Conservation (phyloP, 2,329 filamentous ascomycete species). For the Berkeleyomyces rouxiae region DNA sequence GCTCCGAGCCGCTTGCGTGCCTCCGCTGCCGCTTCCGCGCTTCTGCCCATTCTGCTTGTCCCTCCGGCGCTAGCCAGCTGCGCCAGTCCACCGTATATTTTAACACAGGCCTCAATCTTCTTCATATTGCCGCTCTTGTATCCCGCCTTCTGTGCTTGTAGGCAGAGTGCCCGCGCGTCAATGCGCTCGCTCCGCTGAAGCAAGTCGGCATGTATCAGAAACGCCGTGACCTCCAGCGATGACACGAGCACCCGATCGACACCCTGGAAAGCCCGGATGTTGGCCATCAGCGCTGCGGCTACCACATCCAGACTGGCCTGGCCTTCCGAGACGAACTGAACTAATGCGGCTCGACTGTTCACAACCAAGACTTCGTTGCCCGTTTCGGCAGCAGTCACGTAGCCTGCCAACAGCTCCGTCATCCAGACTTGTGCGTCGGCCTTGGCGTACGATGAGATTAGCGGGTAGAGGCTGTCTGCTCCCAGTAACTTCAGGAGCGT, state of each 20-base stretch:
- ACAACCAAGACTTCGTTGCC: conserved; percentile 61
- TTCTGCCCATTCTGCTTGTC: conserved; percentile 11
- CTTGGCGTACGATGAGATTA: conserved; percentile 23
- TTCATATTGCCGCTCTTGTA: conserved; percentile 70
- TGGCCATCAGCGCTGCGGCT: conserved; percentile 36
- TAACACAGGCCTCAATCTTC: conserved; percentile 65
- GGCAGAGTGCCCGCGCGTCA: conserved; percentile 43
- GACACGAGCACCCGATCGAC: conserved; percentile 60
- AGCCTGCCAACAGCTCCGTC: conserved; percentile 44
- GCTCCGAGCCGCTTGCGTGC: conserved; percentile 53
- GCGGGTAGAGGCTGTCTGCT: conserved; percentile 22
- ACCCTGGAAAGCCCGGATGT: conserved; percentile 35
- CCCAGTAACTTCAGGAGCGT: conserved; percentile 33
- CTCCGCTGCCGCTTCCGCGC: conserved; percentile 23
- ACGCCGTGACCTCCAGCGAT: conserved; percentile 58
- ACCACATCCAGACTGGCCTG: conserved; percentile 21
- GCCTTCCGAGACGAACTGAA: conserved; percentile 30
- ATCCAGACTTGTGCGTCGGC: conserved; percentile 26
- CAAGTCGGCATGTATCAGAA: conserved; percentile 50
- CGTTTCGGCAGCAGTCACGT: conserved; percentile 58
- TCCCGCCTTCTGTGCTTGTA: conserved; percentile 58
- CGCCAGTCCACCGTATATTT: conserved; percentile 59
- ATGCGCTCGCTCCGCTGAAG: conserved; percentile 26
- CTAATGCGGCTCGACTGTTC: conserved; percentile 48
- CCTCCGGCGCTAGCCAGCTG: conserved; percentile 17